phyloP scores from a whole-genome alignment of 2,329 filamentous ascomycete species.

The Claviceps capensis region DNA sequence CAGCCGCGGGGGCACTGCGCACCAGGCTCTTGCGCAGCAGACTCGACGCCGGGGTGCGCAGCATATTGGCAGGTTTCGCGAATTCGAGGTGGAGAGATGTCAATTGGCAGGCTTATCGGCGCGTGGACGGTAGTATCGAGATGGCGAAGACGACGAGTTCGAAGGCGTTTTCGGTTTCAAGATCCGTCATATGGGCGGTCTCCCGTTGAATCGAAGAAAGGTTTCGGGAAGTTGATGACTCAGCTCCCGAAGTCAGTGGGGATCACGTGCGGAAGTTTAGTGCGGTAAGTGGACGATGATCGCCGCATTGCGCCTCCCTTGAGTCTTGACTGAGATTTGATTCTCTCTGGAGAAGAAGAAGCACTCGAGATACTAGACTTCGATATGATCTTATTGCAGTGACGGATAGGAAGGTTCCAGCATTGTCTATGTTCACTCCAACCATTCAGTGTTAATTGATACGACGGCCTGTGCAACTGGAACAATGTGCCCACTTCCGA shows the following conservation, averaged over 20 bases:
- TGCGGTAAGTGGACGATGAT: no score
- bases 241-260: background rate
- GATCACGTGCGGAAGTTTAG: background rate
- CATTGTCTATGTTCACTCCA: background rate
- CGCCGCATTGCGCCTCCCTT: no score
- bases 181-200: conserved; percentile 17
- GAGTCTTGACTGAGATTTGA: no score
- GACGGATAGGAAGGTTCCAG: background rate
- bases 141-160: conserved; percentile 11
- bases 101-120: conserved; percentile 20
- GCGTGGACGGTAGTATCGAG: conserved; percentile 8
- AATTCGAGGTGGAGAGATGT: conserved; percentile 11
- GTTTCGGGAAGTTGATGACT: conserved; percentile 14
- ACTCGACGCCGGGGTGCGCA: conserved; percentile 39
- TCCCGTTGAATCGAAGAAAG: conserved; percentile 7
- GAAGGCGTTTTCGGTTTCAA: conserved; percentile 11
- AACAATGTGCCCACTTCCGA: background rate
- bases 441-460: background rate
- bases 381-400: background rate
- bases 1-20: conserved; percentile 29
- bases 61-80: conserved; percentile 27
- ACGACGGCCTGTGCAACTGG: background rate
- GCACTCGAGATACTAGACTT: background rate
- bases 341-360: no score
- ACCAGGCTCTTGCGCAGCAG: conserved; percentile 36